Evolutionary conservation across 2,329 filamentous ascomycete genomes (phyloP).

Genomic region (Nigrospora sphaerica): DNA sequence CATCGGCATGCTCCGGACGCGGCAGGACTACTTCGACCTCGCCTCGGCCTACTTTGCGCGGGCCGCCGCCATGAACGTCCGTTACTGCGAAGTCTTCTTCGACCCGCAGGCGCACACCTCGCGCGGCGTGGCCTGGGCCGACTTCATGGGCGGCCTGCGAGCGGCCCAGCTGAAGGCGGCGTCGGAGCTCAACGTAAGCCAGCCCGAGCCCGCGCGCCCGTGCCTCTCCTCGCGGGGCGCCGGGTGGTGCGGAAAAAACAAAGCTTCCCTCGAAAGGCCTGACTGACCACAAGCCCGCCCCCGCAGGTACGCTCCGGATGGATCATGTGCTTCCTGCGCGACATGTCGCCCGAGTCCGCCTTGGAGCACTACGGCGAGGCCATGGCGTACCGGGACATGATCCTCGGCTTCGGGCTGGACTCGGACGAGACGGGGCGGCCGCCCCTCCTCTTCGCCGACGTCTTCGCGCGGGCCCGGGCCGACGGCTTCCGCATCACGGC

Average conservation of each 20-base stretch:
- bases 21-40: conserved; percentile 2
- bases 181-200: conserved; percentile 1
- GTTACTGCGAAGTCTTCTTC: conserved; percentile 8
- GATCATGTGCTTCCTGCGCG: conserved; percentile 5
- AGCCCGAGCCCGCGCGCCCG: neutral
- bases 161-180: conserved; percentile 1
- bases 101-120: conserved; percentile 7
- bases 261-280: too few species aligned
- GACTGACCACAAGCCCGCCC: neutral
- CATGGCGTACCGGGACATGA: neutral
- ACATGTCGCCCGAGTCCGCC: neutral
- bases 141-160: conserved; percentile 3
- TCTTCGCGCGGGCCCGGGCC: conserved; percentile 2
- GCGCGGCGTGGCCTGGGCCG: conserved; percentile 1
- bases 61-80: conserved; percentile 5
- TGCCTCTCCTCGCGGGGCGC: too few species aligned
- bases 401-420: conserved; percentile 4
- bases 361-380: neutral
- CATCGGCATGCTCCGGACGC: neutral
- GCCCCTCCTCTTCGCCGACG: conserved; percentile 3
- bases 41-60: conserved; percentile 4
- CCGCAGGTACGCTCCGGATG: neutral
- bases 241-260: too few species aligned
- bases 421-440: conserved; percentile 3
- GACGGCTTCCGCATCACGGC: conserved; percentile 7